Percentiles rank a stretch among this genome's conserved stretches.
Evolutionary conservation across 352 stramenopile genomes (phyloP).

Genomic region (Phytophthora tubulina): DNA sequence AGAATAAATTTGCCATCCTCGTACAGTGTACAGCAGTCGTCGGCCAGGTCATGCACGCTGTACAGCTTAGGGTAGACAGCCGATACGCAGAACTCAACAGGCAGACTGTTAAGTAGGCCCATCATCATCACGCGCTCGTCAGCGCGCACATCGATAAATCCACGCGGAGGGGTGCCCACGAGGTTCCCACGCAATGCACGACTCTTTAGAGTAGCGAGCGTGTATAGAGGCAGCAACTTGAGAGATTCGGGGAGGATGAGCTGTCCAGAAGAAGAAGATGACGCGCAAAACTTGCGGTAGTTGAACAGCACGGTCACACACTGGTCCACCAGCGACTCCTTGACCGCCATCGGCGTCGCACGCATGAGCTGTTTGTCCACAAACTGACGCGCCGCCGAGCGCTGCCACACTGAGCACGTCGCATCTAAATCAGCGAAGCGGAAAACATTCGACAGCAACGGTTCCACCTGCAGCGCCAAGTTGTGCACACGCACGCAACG

Average conservation of each 20-base stretch:
- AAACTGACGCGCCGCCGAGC: slow-evolving; percentile 79
- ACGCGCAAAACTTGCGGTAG: slow-evolving; percentile 93
- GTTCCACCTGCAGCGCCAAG: slow-evolving; percentile 79
- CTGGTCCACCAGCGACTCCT: slow-evolving; percentile 86
- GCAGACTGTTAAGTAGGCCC: slow-evolving; percentile 79
- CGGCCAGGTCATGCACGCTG: slow-evolving; percentile 86
- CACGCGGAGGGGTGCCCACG: slow-evolving; percentile 77
- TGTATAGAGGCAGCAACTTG: slow-evolving; percentile 92
- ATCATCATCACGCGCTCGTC: slow-evolving; percentile 92
- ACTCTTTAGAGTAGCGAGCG: slow-evolving; percentile 87
- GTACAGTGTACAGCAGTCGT: slow-evolving; percentile 82
- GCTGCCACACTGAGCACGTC: slow-evolving; percentile 88
- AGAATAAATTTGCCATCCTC: slow-evolving; percentile 86
- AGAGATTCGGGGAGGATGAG: slow-evolving; percentile 93
- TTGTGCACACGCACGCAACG: slow-evolving; percentile 94
- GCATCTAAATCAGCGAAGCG: slow-evolving; percentile 90
- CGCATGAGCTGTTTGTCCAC: slow-evolving; percentile 86
- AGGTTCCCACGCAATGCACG: slow-evolving; percentile 88
- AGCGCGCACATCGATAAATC: slow-evolving; percentile 87
- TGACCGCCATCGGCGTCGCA: slow-evolving; percentile 75
- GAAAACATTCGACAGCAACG: slow-evolving; percentile 89
- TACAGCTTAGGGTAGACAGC: slow-evolving; percentile 91
- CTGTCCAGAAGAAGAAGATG: slow-evolving; percentile 91
- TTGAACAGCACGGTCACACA: slow-evolving; percentile 91
- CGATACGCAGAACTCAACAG: slow-evolving; percentile 86